Evolutionary conservation across 768 basidiomycete genomes (phyloP), one percentile per base, ranked within the genome.

Genomic region (Scleroderma citrinum): DNA sequence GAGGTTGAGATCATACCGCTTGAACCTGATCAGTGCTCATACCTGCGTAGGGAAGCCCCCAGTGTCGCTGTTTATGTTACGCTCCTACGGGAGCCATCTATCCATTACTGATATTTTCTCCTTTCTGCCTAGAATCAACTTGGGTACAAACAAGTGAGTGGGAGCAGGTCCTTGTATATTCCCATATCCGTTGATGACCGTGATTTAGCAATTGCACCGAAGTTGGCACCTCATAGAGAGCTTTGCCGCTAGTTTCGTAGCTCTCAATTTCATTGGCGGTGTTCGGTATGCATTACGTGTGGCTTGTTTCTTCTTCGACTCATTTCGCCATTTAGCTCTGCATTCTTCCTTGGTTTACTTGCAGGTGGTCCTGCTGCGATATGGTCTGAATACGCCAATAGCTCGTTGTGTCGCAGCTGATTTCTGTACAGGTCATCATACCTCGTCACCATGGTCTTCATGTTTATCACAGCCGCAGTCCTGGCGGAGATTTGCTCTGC

Each of bases 11-110:
- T 87, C 52, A 93, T 81, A 93, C 91, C 90, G 92, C 83, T 81
- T 69, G 87, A 92, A 92, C 91, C 89, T 93, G 92, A 89, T 78
- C 85, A 91, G 89, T 77, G 87, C 81, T 90, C 78, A 92, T 77
- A 90, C 87, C 88, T 91, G 91, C 92, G 91, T 89, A 92, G 90
- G 89, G 89, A 93, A 89, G 85, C 85, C 86, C 74, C 75, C 79
- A 85, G 85, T 80, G 73, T 84, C 71, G 59, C 66, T 71, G 70
- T 69, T 64, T 67, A 65, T 62, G 65, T 62, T 55, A 64, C 70
- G 67, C 71, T 66, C 58, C 65, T 51, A 51, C 57, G 60, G 66
- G 69, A 72, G 74, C 62, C 58, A 63, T 47, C 58, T 52, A 58
- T 59, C 56, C 59, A 56, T 62, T 65, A 73, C 85, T 90, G 68